Base-by-base conservation (phyloP, 2,329 filamentous ascomycete genomes). In the Dactylella cylindrospora region DNA sequence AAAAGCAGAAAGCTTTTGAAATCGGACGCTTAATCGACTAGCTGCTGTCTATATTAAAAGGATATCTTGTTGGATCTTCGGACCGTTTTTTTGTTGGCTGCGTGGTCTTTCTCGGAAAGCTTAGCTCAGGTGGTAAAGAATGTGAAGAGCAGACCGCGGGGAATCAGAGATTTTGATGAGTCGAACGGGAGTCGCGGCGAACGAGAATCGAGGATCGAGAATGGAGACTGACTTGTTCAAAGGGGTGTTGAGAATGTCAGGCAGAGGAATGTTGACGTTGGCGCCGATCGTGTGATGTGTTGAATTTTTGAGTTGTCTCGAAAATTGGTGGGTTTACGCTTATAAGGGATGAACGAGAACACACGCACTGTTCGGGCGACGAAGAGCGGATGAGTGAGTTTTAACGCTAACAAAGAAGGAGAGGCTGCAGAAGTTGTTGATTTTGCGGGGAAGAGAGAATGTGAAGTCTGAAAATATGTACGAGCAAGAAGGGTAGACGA, bases 401-500 rank as follows among this genome's bases (percentile, higher is more conserved):
- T 50, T 64, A 51, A 41, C 53, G 47, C 60, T 57, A 35, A 6
- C 43, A 36, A 65, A 45, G 45, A 54, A 66, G 67, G 65, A 66
- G 65, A 60, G 65, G 64, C 59, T 67, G 61, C 64, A 66, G 65
- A 60, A 65, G 64, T 55, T 67, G 61, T 61, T 40, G 46, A 52
- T 52, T 54, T 62, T 64, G 15, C 44, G 49, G 46, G 35, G 29
- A 45, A 50, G 54, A 65, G 57, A 64, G 55, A 57, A 65, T 59
- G 64, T 64, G 51, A 46, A 39, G 51, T 41, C n/a, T 35, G 65
- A 70, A 70, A 70, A 70, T 71, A 70, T 71, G 70, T 71, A 70
- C 72, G 66, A 66, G 68, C 68, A 71, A 67, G 68, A 66, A 74
- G 70, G 73, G 76, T 73, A 75, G 73, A 73, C 74, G 71, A 72